These are phyloP conservation scores for Lentinula guzmanii DNA, from an alignment of 768 basidiomycete genomes.

Conservation along the genomic window DNA sequence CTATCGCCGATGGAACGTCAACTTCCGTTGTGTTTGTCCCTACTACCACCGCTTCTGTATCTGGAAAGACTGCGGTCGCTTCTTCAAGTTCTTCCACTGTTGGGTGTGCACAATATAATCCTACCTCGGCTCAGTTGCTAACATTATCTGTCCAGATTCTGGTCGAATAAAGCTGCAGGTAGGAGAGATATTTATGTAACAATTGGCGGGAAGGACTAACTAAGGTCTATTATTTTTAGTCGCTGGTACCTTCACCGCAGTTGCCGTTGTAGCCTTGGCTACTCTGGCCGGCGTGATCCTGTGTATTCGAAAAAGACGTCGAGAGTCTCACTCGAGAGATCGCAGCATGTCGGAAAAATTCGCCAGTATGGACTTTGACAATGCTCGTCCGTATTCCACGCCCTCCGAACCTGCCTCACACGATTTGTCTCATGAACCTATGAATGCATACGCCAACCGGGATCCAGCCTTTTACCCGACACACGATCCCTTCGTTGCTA, in stretches of 20 bases:
- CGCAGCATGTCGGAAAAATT: not conserved
- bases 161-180: conserved; percentile 8
- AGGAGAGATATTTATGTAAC: not conserved
- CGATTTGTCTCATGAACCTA: conserved; percentile 4
- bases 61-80: not conserved
- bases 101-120: not conserved
- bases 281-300: not conserved
- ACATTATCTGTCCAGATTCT: not conserved
- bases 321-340: not conserved
- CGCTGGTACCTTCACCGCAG: conserved; percentile 7
- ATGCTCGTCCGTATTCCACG: not conserved
- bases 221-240: not conserved
- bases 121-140: not conserved
- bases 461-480: not conserved
- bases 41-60: not conserved
- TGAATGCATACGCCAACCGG: not conserved
- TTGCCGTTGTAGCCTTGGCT: not conserved
- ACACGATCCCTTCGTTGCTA: conserved; percentile 1
- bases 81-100: not conserved
- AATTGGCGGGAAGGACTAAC: not conserved
- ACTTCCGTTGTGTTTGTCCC: not conserved
- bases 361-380: not conserved
- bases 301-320: not conserved
- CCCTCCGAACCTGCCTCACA: not conserved
- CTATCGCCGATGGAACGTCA: not conserved